Conservation (phyloP, 2,329 filamentous ascomycete genomes). For the Microdochium nivale region DNA sequence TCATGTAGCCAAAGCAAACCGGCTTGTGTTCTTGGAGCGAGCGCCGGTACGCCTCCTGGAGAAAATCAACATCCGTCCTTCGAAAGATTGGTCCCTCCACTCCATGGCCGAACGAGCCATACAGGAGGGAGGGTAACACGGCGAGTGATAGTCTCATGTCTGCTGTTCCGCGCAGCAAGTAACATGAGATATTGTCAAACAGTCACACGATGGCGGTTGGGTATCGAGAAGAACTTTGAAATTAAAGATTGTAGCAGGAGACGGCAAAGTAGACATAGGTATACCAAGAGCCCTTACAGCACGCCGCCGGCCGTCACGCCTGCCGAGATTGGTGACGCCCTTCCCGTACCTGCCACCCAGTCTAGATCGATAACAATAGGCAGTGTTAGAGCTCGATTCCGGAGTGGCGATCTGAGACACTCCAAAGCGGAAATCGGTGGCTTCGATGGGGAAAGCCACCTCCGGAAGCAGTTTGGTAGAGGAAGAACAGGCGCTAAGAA, state of each 20-base stretch:
- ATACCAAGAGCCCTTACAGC: not conserved
- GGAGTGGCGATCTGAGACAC: not conserved
- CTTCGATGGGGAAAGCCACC: not conserved
- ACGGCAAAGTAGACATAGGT: not conserved
- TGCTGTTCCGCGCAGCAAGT: not conserved
- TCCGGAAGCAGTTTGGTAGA: not conserved
- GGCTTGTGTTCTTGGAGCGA: constrained; percentile 2
- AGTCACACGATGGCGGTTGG: not conserved
- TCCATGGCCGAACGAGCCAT: not conserved
- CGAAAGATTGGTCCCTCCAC: not conserved
- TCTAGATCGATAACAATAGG: not conserved
- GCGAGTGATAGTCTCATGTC: not conserved
- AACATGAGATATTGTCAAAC: not conserved
- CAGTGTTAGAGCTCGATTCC: not conserved
- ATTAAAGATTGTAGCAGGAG: not conserved
- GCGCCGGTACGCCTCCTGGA: not conserved
- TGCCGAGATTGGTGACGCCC: not conserved
- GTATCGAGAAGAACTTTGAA: not conserved
- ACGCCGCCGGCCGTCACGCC: not conserved
- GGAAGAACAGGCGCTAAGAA: not conserved
- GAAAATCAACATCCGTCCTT: not conserved
- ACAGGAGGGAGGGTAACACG: not conserved
- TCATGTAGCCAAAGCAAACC: constrained; percentile 10
- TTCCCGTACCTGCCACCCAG: not conserved
- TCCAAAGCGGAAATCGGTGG: not conserved